phyloP scores from a whole-genome alignment of 139 green algal species.

The Chlorella vulgaris region DNA sequence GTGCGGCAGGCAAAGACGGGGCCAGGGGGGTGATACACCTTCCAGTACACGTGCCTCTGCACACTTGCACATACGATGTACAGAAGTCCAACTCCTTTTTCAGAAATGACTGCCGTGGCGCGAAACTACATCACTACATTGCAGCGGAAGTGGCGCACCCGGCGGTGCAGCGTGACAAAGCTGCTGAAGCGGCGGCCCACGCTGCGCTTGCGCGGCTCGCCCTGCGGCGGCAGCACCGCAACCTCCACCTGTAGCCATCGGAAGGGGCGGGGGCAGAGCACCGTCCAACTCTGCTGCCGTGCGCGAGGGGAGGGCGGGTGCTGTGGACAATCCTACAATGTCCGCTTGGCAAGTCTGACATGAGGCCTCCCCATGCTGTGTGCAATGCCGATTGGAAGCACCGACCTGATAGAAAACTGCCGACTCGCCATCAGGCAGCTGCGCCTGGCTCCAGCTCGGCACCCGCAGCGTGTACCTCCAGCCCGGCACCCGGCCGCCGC shows the following conservation, averaged over 20 bases:
- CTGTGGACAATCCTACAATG: too few species aligned
- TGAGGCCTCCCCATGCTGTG: too few species aligned
- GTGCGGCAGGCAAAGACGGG: background rate
- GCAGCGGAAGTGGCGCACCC: constrained; percentile 17
- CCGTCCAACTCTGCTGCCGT: too few species aligned
- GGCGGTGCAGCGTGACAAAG: constrained; percentile 47
- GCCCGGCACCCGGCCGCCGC: too few species aligned
- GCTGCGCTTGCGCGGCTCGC: constrained; percentile 34
- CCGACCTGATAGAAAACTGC: constrained; percentile 37
- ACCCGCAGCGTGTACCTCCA: constrained; percentile 37
- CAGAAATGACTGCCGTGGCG: too few species aligned
- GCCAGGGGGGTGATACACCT: background rate
- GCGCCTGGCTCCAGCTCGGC: constrained; percentile 30
- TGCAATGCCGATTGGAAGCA: too few species aligned
- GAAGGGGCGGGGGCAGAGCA: too few species aligned
- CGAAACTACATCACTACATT: background rate
- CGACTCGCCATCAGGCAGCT: constrained; percentile 33
- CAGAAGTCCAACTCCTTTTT: too few species aligned
- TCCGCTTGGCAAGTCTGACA: too few species aligned
- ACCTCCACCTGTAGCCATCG: constrained; percentile 42
- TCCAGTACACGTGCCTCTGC: too few species aligned
- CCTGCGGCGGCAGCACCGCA: constrained; percentile 48
- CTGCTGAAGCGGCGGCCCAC: constrained; percentile 53
- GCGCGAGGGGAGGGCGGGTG: too few species aligned
- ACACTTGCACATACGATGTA: too few species aligned